Base-by-base conservation (phyloP, 345 rosid genomes). In the Eucalyptus fibrosa region DNA sequence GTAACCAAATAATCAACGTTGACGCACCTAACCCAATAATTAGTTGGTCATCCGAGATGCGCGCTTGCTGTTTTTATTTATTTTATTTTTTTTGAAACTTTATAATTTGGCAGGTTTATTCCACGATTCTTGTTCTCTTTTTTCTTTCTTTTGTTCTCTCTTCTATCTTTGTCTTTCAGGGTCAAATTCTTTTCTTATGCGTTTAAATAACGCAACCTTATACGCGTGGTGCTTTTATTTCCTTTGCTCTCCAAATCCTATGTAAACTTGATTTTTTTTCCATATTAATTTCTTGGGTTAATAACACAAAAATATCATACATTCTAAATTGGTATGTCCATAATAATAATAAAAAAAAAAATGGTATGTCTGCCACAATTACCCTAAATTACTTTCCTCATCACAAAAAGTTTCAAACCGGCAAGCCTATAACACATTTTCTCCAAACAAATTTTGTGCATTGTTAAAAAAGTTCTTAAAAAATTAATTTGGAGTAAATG, bases 281-380 rank as follows among this genome's bases (percentile, higher is more conserved):
- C 28, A 21, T 23, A 12, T 40, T 23, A 40, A 40, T 10, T 77
- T 77, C 8, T 23, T 6, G 2, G 28, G 26, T 34, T 37, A 37
- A 17, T 9, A 19, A 32, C 37, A n/a, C 12, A 19, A 72, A 32
- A 72, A 34, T 19, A 72, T n/a, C 77, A 15, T 65, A 37, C 6
- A 18, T 34, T 14, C 83, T 21, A 77, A 77, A 77, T 12, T 1
- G 5, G 2, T 17, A 21, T 1, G 9, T 26, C 2, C 24, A 47
- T 47, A 47, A 47, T 44, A 8, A 44, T 3, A 37, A 37, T 37
- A 47, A 47, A 3, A 47, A 11, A 47, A 3, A 77, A 77, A 77
- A 4, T 1, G 5, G 2, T 17, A 21, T 1, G 9, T 8, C 2
- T 8, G 8, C 3, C 28, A 11, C 15, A 40, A 11, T 37, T 21